phyloP scores from a whole-genome alignment of 1,139 yeast genomes.

The Arxiozyma slooffiae region DNA sequence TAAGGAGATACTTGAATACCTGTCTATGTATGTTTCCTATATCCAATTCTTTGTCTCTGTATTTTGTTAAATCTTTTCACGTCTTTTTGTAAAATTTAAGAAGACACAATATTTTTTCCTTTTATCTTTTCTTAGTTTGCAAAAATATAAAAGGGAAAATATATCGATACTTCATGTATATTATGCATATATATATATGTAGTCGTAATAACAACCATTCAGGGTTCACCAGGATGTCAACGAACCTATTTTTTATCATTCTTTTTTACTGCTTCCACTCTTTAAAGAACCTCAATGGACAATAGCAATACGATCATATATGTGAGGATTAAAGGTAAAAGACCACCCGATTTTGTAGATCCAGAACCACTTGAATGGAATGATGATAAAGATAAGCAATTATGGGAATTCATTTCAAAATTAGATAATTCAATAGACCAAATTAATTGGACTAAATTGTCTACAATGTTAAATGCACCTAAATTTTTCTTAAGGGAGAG shows the following conservation, averaged over 20 bases:
- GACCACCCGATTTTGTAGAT: slow-evolving; percentile 35
- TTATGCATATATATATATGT: too few species aligned
- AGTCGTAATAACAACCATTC: too few species aligned
- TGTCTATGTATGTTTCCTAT: too few species aligned
- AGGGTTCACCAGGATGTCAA: too few species aligned
- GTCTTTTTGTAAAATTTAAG: too few species aligned
- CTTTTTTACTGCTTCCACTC: background rate
- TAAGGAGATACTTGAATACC: background rate
- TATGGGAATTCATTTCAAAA: slow-evolving; percentile 36
- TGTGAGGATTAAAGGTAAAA: slow-evolving; percentile 30
- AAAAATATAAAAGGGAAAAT: background rate
- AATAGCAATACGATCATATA: slow-evolving; percentile 24
- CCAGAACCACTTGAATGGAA: slow-evolving; percentile 38
- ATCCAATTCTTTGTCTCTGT: background rate
- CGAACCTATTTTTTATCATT: too few species aligned
- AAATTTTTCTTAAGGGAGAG: slow-evolving; percentile 23
- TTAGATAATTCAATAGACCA: slow-evolving; percentile 29
- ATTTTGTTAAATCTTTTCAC: background rate
- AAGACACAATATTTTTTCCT: background rate
- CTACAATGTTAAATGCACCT: slow-evolving; percentile 23
- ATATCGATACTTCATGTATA: too few species aligned
- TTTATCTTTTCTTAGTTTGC: too few species aligned
- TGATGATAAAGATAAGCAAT: slow-evolving; percentile 32
- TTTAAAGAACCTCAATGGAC: slow-evolving; percentile 15
- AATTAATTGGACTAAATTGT: slow-evolving; percentile 33